Base-by-base conservation (phyloP, 371 early-diverging fungal genomes). In the Rhizopus delemar region DNA sequence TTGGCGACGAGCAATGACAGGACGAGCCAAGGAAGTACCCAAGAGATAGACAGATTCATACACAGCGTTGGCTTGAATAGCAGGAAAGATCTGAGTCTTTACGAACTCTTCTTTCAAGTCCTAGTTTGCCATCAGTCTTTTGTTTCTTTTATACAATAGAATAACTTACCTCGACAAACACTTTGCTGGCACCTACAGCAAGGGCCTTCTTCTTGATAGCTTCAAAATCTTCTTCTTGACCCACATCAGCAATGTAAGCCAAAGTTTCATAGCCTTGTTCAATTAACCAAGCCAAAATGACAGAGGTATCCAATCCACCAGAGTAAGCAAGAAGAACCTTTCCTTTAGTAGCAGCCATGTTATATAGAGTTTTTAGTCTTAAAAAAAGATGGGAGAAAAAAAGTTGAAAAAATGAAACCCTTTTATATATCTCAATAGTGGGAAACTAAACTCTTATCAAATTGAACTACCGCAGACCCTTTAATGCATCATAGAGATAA, bases 171-270 rank as follows among this genome's bases (percentile, higher is more conserved):
- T 96, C 96, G 62, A 98, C 90, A 75, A 90, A 96, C 46, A 98
- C 96, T 80, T 92, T 92, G 73, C 85, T 81, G 55, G 98, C 97
- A 55, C 98, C 98, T 57, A 96, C 87, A 65, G 78, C 81, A 51
- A 95, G 84, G 46, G 97, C 98, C 87, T 98, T 98, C 57, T 74
- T 74, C 59, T 87, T 82, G 41, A 95, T 95, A 41, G 93, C 95
- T 41, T 94, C 95, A 68, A 97, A 97, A 76, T 98, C 98, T 75
- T 98, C 98, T 71, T 96, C 97, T 77, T 98, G 98, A 62, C 98
- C 98, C 55, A 98, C 91, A 78, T 98, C 87, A 65, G 97, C 98
- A 90, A 98, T 93, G 83, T 92, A 98, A 63, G 93, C 93, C 65
- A 94, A 78, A 46, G 96, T 96, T 69, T 98, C 97, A 80, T 94